Evolutionary conservation across 169 alveolate genomes (phyloP), one percentile per base, ranked within the genome.

Genomic region (Plasmodium inui): DNA sequence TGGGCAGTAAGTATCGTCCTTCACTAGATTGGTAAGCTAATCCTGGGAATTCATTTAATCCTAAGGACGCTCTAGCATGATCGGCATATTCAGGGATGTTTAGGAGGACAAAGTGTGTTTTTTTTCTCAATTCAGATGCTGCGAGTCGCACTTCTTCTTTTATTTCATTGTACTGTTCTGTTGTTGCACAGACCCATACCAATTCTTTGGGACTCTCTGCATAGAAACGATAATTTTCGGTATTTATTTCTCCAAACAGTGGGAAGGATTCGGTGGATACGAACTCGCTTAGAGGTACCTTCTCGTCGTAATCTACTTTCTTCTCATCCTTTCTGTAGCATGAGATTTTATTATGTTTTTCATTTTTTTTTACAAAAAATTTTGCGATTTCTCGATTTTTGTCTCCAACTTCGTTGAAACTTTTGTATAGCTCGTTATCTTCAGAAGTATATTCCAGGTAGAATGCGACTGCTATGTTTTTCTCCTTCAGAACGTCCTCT

Each of bases 141-240:
- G 94, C 94, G 26, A 88, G 81, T 37, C 94, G 55, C 2, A 88
- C 94, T 61, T 88, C 93, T 37, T 89, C 91, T 76, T 95, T 93
- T 53, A 84, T 93, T 82, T 95, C 95, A 70, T 96, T 95, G 72
- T 94, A 96, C 85, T 96, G 97, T 70, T 92, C 95, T 9, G n/a
- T n/a, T 17, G 95, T 73, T 4, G 96, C 95, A 95, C 97, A 96
- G 79, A 96, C 95, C 97, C 97, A 96, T 32, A 95, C 95, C 57
- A 96, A 83, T 91, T 94, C 96, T 94, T 95, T 94, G 1, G 97
- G 96, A 22, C 96, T 91, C 90, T 86, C 93, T 67, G 96, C 92
- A 95, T 94, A 96, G 57, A 90, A 94, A 73, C 96, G 74, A 88
- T 96, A 96, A 94, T 96, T 96, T 70, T 92, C 95, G 70, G 95